Base-by-base conservation (phyloP, 2,329 filamentous ascomycete species). In the Parascedosporium putredinis region DNA sequence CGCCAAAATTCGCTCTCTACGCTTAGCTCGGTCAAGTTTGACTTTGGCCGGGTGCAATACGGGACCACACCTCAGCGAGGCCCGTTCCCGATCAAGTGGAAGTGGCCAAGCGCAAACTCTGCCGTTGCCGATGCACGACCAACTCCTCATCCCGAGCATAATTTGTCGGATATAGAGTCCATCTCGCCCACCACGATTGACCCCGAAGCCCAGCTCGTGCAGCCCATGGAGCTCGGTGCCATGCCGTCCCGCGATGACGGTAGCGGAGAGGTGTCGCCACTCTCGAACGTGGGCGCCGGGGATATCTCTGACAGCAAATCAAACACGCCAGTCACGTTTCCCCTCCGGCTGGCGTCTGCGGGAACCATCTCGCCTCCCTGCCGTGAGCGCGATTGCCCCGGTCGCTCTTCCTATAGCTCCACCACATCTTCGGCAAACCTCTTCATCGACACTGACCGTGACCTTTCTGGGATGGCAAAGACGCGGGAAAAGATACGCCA, bases 401-500 rank as follows among this genome's bases (percentile, higher is more conserved):
- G 50, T 23, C 50, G 47, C 18, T 45, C 34, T 5, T 48, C 44
- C 2, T 57, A 52, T 33, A 54, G 55, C 8, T 55, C 55, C 5
- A 51, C 47, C 3, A 58, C 53, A 14, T 53, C 54, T 1, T 54
- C 51, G 3, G 56, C 53, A 0, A 42, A 51, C 1, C 50, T 56
- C 14, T 52, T 50, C 5, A 55, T 56, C 4, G 55, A 56, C 3
- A 49, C 53, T 7, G 54, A 51, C 2, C 45, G 60, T 9, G 58
- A 60, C 47, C 50, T 57, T 2, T 56, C 59, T 0, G 61, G 59
- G 3, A 62, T 69, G 42, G 53, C 60, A 18, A 59, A 62, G 43
- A 61, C 74, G 7, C 73, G 79, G 10, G 67, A 73, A 14, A 76
- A 75, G 51, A 81, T 86, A 52, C 74, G 77, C 42, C 76, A 81